These are phyloP conservation scores for Betula pendula DNA, from an alignment of 306 rosid genomes.

Conservation along the genomic window DNA sequence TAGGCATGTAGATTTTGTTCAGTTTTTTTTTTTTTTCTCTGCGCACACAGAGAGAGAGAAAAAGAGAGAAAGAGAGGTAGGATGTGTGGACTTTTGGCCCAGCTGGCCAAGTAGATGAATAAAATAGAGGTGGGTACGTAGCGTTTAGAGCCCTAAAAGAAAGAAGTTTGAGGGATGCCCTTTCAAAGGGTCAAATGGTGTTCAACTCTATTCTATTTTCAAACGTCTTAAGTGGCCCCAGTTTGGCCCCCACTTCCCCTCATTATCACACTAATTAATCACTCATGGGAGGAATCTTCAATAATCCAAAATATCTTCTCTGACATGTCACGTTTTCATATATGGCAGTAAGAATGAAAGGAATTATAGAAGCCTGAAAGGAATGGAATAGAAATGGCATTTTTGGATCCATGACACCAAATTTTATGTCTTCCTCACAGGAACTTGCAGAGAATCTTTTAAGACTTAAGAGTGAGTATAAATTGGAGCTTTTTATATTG, in stretches of 20 bases:
- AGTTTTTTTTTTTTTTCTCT: not conserved
- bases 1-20: not conserved
- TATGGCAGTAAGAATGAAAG: conserved; percentile 19
- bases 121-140: not conserved
- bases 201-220: conserved; percentile 18
- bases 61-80: not conserved
- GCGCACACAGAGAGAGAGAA: no score
- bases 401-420: conserved; percentile 21
- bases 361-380: conserved; percentile 26
- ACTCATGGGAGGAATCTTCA: conserved; percentile 6
- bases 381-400: conserved; percentile 24
- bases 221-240: conserved; percentile 6
- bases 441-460: conserved; percentile 30
- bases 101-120: not conserved
- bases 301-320: conserved; percentile 11
- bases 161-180: conserved; percentile 1
- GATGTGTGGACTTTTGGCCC: not conserved
- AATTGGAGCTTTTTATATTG: conserved; percentile 35
- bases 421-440: conserved; percentile 9
- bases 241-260: conserved; percentile 16
- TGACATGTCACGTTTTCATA: conserved; percentile 31
- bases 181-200: conserved; percentile 30
- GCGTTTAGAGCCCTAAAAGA: no score
- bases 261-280: conserved; percentile 11
- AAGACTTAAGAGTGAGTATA: conserved; percentile 24